Percentiles rank a stretch among this genome's conserved stretches.
Conservation (phyloP, 108 stramenopile species). For the Cyclostephanos tholiformis region DNA sequence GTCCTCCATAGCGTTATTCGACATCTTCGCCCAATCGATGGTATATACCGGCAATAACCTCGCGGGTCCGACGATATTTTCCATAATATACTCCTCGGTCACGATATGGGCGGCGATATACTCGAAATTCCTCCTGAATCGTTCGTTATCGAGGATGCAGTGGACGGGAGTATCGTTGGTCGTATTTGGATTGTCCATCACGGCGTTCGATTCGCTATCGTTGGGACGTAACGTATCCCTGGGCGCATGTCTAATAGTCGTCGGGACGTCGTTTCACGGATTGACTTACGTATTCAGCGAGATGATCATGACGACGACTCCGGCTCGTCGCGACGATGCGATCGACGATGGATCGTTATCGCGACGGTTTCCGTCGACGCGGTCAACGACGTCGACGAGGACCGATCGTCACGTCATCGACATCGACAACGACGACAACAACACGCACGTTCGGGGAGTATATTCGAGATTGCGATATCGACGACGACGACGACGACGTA, state of each 20-base stretch:
- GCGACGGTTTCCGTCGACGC: too few species aligned
- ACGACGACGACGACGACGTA: too few species aligned
- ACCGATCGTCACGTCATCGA: too few species aligned
- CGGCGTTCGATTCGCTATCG: conserved; percentile 53
- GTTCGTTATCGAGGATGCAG: conserved; percentile 50
- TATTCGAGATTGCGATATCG: too few species aligned
- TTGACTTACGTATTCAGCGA: too few species aligned
- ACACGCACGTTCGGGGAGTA: too few species aligned
- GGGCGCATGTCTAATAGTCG: conserved; percentile 57
- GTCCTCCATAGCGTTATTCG: conserved; percentile 64
- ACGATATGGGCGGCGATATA: conserved; percentile 81
- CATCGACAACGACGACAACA: too few species aligned
- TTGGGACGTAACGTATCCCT: conserved; percentile 49
- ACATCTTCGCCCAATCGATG: conserved; percentile 71
- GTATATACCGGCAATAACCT: conserved; percentile 74
- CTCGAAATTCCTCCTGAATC: conserved; percentile 54
- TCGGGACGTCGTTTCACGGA: conserved; percentile 71
- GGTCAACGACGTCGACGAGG: too few species aligned
- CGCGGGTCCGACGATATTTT: conserved; percentile 78
- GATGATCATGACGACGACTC: too few species aligned
- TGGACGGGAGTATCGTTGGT: conserved; percentile 65
- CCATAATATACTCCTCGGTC: conserved; percentile 76
- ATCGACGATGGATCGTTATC: too few species aligned
- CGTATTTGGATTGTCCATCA: conserved; percentile 65
- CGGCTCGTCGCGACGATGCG: too few species aligned